phyloP scores from a whole-genome alignment of 2,329 filamentous ascomycete genomes.

The Orbilia javanica region DNA sequence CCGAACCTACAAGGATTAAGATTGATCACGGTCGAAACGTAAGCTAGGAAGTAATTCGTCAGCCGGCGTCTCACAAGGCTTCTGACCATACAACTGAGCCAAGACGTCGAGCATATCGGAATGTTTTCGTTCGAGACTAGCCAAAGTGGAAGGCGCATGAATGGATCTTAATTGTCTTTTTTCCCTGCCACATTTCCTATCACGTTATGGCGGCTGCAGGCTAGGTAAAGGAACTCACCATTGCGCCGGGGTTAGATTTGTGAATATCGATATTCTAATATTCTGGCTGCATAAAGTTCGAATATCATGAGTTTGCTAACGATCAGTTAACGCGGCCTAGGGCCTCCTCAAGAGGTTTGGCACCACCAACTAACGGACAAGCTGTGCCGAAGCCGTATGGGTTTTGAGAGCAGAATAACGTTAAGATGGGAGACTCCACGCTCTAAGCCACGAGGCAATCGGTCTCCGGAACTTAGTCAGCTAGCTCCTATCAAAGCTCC shows the following conservation, averaged over 20 bases:
- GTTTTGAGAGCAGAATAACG: constrained; percentile 17
- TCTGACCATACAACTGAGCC: not conserved
- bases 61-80: constrained; percentile 40
- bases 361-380: constrained; percentile 1
- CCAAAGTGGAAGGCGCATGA: not conserved
- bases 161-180: not conserved
- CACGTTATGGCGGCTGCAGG: not conserved
- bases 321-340: no score
- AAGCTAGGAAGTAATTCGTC: constrained; percentile 14
- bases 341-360: not conserved
- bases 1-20: not conserved
- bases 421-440: constrained; percentile 12
- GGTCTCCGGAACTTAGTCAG: constrained; percentile 41
- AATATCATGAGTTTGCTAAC: no score
- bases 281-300: no score
- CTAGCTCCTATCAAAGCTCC: not conserved
- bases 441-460: constrained; percentile 33
- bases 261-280: no score
- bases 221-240: not conserved
- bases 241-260: not conserved
- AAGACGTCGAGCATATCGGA: not conserved
- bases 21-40: not conserved
- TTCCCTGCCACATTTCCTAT: not conserved
- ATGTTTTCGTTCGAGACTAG: not conserved
- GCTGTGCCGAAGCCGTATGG: not conserved